Evolutionary conservation across 768 basidiomycete species (phyloP).

Genomic region (Boletus eberwhitei): DNA sequence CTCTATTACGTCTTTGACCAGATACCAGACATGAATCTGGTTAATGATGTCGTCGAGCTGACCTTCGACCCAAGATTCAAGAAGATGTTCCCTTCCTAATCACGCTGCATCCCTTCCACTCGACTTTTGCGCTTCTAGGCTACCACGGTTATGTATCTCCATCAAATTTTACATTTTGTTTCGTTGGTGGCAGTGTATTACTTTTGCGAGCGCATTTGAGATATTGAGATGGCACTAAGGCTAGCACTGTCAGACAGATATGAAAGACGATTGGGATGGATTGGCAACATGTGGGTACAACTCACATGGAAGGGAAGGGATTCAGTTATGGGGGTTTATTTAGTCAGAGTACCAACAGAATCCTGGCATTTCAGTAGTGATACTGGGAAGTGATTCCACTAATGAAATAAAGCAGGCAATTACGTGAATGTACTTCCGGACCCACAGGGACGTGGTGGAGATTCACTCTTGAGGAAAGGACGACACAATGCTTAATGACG

Average conservation of each 20-base stretch:
- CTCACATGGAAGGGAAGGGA: too few relatives aligned
- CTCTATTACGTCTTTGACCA: constrained; percentile 7
- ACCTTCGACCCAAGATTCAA: constrained; percentile 57
- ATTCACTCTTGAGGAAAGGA: too few relatives aligned
- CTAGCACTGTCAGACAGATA: constrained; percentile 17
- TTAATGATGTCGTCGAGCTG: constrained; percentile 59
- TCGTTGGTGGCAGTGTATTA: constrained; percentile 43
- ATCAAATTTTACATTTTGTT: constrained; percentile 33
- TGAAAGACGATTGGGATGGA: too few relatives aligned
- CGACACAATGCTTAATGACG: too few relatives aligned
- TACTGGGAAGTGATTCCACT: too few relatives aligned
- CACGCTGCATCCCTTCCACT: not conserved
- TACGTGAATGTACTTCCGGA: too few relatives aligned
- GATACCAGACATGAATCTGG: constrained; percentile 51
- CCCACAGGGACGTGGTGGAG: too few relatives aligned
- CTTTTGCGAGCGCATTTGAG: constrained; percentile 43
- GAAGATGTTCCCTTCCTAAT: constrained; percentile 42
- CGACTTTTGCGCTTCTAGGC: not conserved
- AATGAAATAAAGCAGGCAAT: too few relatives aligned
- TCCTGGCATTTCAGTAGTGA: too few relatives aligned
- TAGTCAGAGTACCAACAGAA: too few relatives aligned
- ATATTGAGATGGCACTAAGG: constrained; percentile 46
- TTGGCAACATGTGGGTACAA: too few relatives aligned
- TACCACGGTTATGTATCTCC: not conserved
- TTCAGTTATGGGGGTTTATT: too few relatives aligned